Base-by-base conservation (phyloP, 345 rosid genomes). In the Nephelium lappaceum region DNA sequence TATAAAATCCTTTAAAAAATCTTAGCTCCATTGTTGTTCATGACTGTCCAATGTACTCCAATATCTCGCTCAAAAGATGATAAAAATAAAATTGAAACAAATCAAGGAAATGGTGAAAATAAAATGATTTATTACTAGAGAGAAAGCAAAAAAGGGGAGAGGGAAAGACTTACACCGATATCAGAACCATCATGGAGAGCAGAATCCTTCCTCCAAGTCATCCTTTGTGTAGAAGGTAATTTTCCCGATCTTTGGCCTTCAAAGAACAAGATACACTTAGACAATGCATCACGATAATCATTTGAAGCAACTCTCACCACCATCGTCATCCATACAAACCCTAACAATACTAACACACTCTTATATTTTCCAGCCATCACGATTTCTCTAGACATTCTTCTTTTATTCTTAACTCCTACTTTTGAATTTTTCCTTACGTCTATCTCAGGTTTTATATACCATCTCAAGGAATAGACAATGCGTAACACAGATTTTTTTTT, bases 211-310 rank as follows among this genome's bases (percentile, higher is more conserved):
- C 91, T 79, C 94, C 94, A 91, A 45, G 79, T 67, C 64, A 83
- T 69, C 78, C 91, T 80, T 74, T 89, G 91, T 68, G 70, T 58
- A 16, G 84, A 16, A 0, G 91, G 91, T 45, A 91, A 72, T 47
- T 72, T 80, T 14, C 92, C 94, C 2, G 94, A 87, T 62, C 94
- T 85, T 66, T 90, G 92, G 41, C 92, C 91, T 83, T 91, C 91
- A 72, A 89, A 91, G 77, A 91, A 91, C 69, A 87, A 86, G 71
- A 89, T 83, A 65, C 86, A 82, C 61, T 85, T 90, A 12, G 84
- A 82, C 47, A 90, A 83, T 45, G 94, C 92, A 36, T 83, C 88
- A 16, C 79, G 80, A 67, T 90, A 90, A 79, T 90, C 81, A 24
- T 84, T 82, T 31, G 78, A 51, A 51, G 51, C 72, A n/a, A 36